These are phyloP conservation scores for Tolypocladium sp. DNA, from an alignment of 2,329 filamentous ascomycete species.

Conservation along the genomic window DNA sequence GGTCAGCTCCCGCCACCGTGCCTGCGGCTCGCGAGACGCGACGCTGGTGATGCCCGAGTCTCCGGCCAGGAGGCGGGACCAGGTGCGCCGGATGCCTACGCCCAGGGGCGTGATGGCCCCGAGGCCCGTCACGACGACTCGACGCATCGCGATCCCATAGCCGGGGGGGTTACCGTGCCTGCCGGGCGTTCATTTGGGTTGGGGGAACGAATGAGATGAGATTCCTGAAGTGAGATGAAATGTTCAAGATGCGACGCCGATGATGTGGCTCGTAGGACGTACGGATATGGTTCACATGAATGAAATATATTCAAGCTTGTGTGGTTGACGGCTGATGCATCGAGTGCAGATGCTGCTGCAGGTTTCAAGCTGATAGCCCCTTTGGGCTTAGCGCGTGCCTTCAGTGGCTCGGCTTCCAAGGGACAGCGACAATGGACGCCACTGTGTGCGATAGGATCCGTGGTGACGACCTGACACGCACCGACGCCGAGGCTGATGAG, in stretches of 20 bases:
- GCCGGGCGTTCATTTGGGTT: neutral
- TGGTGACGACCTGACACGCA: neutral
- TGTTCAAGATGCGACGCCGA: too few relatives aligned
- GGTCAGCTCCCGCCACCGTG: conserved; percentile 61
- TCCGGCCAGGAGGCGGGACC: conserved; percentile 71
- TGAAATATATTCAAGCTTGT: neutral
- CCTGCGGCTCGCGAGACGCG: conserved; percentile 44
- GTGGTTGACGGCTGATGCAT: neutral
- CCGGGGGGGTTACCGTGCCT: neutral
- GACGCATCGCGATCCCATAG: conserved; percentile 40
- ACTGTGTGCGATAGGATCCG: neutral
- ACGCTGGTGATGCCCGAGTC: conserved; percentile 75
- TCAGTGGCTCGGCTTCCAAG: neutral
- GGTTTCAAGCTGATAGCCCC: neutral
- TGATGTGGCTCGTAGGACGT: too few relatives aligned
- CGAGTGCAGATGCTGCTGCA: too few relatives aligned
- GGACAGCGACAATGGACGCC: neutral
- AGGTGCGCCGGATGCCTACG: conserved; percentile 67
- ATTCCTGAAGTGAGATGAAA: neutral
- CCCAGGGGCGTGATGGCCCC: conserved; percentile 78
- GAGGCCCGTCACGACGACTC: conserved; percentile 77
- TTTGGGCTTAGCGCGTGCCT: neutral
- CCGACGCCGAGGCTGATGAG: neutral
- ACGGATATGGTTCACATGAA: too few relatives aligned
- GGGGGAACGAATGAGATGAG: neutral